Conservation (phyloP, 2,329 filamentous ascomycete genomes). For the Trichoderma aggressivum region DNA sequence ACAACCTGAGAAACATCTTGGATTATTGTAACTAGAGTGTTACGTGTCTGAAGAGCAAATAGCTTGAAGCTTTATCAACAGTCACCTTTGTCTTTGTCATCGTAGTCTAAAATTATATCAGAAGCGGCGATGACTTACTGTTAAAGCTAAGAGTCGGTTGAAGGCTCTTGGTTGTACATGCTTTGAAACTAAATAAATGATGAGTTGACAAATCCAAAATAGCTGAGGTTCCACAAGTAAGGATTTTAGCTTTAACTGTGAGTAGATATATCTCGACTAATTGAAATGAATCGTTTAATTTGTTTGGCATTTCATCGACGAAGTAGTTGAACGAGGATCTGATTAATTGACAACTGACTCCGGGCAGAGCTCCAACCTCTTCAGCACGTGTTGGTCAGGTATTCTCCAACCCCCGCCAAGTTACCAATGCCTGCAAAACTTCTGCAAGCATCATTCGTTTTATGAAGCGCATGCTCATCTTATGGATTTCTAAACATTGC, state of each 20-base stretch:
- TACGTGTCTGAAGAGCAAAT: not conserved
- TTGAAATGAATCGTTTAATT: no score
- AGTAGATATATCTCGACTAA: not conserved
- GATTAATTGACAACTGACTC: no score
- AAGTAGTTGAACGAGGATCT: no score
- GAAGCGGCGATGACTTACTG: no score
- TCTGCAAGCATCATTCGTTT: not conserved
- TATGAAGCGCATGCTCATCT: not conserved
- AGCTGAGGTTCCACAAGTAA: not conserved
- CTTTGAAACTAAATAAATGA: not conserved
- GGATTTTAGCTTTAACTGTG: not conserved
- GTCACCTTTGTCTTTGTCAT: not conserved
- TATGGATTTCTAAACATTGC: not conserved
- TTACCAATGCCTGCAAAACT: not conserved
- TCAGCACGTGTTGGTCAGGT: not conserved
- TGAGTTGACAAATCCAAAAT: not conserved
- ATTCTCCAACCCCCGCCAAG: not conserved
- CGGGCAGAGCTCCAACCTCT: not conserved
- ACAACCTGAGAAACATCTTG: not conserved
- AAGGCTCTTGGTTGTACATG: not conserved
- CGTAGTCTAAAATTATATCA: not conserved
- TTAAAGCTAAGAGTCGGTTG: not conserved
- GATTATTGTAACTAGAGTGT: not conserved
- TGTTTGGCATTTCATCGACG: no score
- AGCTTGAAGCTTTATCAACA: not conserved